phyloP scores from a whole-genome alignment of 192 early-diverging fungal genomes.

The Umbelopsis vinacea region DNA sequence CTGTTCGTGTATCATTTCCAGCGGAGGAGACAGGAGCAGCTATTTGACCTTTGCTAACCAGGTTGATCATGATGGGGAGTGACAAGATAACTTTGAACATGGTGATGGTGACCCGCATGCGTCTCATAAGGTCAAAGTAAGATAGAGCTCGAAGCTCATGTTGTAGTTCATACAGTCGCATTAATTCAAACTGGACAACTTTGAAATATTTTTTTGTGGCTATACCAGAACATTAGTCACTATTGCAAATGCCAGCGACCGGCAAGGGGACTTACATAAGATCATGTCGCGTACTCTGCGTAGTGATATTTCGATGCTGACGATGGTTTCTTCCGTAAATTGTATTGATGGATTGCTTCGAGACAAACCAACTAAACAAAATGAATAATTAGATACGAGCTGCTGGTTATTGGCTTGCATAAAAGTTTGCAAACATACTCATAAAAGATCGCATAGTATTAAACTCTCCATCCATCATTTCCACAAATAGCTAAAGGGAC shows the following conservation, averaged over 20 bases:
- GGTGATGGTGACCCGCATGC: slow-evolving; percentile 57
- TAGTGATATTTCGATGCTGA: slow-evolving; percentile 43
- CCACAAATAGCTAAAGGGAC: slow-evolving; percentile 23
- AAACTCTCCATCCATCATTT: slow-evolving; percentile 21
- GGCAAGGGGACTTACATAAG: slow-evolving; percentile 26
- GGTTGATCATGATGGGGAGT: slow-evolving; percentile 60
- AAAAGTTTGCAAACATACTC: background rate
- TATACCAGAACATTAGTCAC: slow-evolving; percentile 4
- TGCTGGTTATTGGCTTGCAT: background rate
- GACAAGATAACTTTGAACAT: slow-evolving; percentile 55
- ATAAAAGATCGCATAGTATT: slow-evolving; percentile 13
- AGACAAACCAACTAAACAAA: background rate
- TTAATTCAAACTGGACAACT: slow-evolving; percentile 59
- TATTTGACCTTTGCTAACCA: slow-evolving; percentile 13
- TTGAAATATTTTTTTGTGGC: slow-evolving; percentile 63
- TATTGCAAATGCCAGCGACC: background rate
- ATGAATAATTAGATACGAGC: background rate
- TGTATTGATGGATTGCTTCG: slow-evolving; percentile 37
- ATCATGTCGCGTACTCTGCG: slow-evolving; percentile 45
- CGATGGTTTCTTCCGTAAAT: slow-evolving; percentile 49
- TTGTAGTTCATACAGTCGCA: slow-evolving; percentile 59
- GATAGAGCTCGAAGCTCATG: slow-evolving; percentile 57
- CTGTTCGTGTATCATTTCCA: background rate
- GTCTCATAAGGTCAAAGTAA: slow-evolving; percentile 59
- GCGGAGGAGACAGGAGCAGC: background rate